phyloP scores from a whole-genome alignment of 768 basidiomycete species.

The Clitopilus hobsonii region DNA sequence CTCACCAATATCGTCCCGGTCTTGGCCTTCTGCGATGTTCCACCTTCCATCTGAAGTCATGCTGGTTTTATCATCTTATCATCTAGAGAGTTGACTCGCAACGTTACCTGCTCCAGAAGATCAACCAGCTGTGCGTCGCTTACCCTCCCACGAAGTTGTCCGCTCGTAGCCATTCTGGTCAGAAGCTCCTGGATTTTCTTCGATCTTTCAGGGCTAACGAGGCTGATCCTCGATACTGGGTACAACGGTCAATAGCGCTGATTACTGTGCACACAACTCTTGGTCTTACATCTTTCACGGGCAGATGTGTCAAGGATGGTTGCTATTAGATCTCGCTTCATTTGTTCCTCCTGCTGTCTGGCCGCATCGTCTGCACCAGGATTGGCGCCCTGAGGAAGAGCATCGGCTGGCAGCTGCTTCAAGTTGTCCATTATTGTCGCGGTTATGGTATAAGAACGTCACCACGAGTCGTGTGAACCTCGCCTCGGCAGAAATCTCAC shows the following conservation, averaged over 20 bases:
- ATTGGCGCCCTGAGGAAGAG: not conserved
- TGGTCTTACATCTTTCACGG: constrained; percentile 67
- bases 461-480: not conserved
- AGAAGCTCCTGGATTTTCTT: constrained; percentile 77
- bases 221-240: constrained; percentile 79
- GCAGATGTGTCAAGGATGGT: constrained; percentile 76
- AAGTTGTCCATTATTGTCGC: not conserved
- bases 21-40: constrained; percentile 41
- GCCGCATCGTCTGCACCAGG: constrained; percentile 41
- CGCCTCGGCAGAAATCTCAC: not conserved
- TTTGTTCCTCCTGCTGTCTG: constrained; percentile 66
- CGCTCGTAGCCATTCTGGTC: constrained; percentile 77
- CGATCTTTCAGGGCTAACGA: constrained; percentile 81
- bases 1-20: constrained; percentile 15
- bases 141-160: constrained; percentile 74
- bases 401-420: not conserved
- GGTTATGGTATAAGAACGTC: not conserved
- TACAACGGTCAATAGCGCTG: not conserved
- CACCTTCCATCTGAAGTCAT: constrained; percentile 40
- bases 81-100: not conserved
- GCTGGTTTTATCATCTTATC: constrained; percentile 17
- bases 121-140: constrained; percentile 80
- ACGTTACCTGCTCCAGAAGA: constrained; percentile 76
- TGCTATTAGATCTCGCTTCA: constrained; percentile 71
- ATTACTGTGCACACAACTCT: constrained; percentile 3